Evolutionary conservation across 176 grass and related monocot species (phyloP), one percentile per base, ranked within the genome.

Genomic region (Oryza glumipatula): DNA sequence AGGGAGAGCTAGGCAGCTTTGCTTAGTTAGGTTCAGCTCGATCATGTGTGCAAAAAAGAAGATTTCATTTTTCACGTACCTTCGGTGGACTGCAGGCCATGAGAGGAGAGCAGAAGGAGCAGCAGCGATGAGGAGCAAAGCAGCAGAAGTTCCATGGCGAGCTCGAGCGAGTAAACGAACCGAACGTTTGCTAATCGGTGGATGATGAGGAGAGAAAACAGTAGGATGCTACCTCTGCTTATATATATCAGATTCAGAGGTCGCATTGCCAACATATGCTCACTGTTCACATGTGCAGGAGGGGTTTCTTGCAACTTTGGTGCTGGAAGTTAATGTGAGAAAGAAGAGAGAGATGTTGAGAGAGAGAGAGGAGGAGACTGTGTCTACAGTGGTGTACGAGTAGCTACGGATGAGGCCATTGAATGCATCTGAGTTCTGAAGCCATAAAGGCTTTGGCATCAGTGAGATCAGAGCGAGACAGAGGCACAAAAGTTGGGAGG

Each of bases 361-460:
- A 12, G 65, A 13, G 65, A 13, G 46, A 71, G 67, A 43, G 61
- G 41, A 32, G 24, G 88, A 58, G 85, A 84, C 21, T 80, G 65
- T 72, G 65, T 72, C 12, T 79, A 79, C 78, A 87, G 84, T 33
- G 68, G 87, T 36, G 71, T 77, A 14, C 52, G 7, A 7, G 17
- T 11, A 16, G 49, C 77, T 45, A 65, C 78, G 81, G 87, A 84
- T 73, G 77, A 77, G 78, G 81, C 5, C 86, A 87, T 87, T 92
- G 81, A 93, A 87, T 87, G 90, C 84, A 66, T 77, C 77, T 66
- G 80, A 67, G 76, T 72, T 72, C 83, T 82, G 78, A 78, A 76
- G 70, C 86, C 86, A 82, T 91, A 79, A 85, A 85, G 83, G 73
- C 56, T 52, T 36, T 77, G 68, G 79, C 74, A 71, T 64, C 83